Evolutionary conservation across 805 yeast species (phyloP).

Genomic region (Yamadazyma laniorum): DNA sequence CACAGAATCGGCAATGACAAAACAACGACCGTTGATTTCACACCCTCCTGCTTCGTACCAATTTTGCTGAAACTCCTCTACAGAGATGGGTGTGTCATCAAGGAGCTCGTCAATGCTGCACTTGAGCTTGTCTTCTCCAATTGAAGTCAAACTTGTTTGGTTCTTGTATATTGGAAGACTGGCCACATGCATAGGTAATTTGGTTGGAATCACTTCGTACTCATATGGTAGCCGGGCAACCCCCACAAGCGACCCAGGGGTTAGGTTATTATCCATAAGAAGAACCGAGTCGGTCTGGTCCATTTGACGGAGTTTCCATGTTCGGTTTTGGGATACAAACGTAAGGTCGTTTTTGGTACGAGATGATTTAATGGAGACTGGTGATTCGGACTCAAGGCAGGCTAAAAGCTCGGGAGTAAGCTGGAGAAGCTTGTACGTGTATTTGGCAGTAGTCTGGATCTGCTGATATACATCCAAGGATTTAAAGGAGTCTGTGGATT

Average conservation of each 20-base stretch:
- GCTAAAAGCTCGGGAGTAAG: conserved; percentile 48
- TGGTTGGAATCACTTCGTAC: conserved; percentile 27
- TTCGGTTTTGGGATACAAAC: conserved; percentile 54
- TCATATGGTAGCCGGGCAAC: conserved; percentile 28
- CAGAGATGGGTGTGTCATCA: conserved; percentile 53
- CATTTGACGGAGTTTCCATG: conserved; percentile 70
- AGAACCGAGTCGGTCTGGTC: conserved; percentile 87
- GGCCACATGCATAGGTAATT: background rate
- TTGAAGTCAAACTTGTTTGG: background rate
- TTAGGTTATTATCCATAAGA: conserved; percentile 25
- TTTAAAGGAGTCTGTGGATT: background rate
- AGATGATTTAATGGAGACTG: conserved; percentile 39
- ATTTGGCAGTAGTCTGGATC: background rate
- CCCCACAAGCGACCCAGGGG: conserved; percentile 20
- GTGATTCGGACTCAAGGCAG: conserved; percentile 27
- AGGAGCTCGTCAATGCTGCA: conserved; percentile 11
- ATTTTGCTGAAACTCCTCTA: conserved; percentile 45
- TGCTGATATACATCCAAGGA: background rate
- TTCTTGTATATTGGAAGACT: conserved; percentile 3
- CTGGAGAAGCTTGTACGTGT: conserved; percentile 49
- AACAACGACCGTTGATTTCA: conserved; percentile 45
- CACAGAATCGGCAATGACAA: conserved; percentile 23
- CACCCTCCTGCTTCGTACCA: conserved; percentile 62
- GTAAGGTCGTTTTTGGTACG: conserved; percentile 40
- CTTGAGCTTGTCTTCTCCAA: background rate